These are phyloP conservation scores for Taphrina flavorubra DNA, from an alignment of 1,139 yeast genomes.

Conservation along the genomic window DNA sequence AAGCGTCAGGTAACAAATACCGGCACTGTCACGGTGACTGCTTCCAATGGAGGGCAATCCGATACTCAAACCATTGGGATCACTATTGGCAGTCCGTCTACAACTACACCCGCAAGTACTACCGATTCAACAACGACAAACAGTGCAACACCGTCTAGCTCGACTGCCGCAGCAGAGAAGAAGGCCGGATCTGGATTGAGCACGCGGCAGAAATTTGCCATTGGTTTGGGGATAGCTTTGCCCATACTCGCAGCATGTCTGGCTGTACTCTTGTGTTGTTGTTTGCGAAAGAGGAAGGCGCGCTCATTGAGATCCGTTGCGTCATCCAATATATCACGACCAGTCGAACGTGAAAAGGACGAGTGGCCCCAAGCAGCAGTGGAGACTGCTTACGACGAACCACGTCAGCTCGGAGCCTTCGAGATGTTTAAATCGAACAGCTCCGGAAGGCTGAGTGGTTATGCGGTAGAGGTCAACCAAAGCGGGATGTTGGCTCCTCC, in stretches of 20 bases:
- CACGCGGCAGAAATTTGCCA: slow-evolving; percentile 51
- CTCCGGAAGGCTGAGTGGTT: slow-evolving; percentile 42
- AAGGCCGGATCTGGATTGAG: slow-evolving; percentile 46
- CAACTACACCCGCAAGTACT: slow-evolving; percentile 44
- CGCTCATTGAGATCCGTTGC: slow-evolving; percentile 23
- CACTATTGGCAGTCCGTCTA: slow-evolving; percentile 41
- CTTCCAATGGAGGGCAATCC: slow-evolving; percentile 43
- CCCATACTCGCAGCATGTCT: slow-evolving; percentile 30
- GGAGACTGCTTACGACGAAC: slow-evolving; percentile 38
- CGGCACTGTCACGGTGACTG: slow-evolving; percentile 44
- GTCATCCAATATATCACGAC: slow-evolving; percentile 40
- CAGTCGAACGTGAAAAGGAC: slow-evolving; percentile 32
- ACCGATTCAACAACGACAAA: slow-evolving; percentile 45
- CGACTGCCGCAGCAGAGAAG: slow-evolving; percentile 50
- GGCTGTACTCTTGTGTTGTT: slow-evolving; percentile 36
- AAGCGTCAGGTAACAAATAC: slow-evolving; percentile 33
- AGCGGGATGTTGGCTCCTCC: slow-evolving; percentile 19
- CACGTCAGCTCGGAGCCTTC: slow-evolving; percentile 43
- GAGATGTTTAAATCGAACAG: slow-evolving; percentile 43
- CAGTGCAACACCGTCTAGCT: slow-evolving; percentile 47
- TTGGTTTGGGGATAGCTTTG: slow-evolving; percentile 44
- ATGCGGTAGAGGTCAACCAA: slow-evolving; percentile 42
- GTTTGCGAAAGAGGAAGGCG: slow-evolving; percentile 14
- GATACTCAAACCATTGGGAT: slow-evolving; percentile 41
- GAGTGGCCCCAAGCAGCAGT: slow-evolving; percentile 40